phyloP scores from a whole-genome alignment of 208 protist species.

The Crithidia expoeki region DNA sequence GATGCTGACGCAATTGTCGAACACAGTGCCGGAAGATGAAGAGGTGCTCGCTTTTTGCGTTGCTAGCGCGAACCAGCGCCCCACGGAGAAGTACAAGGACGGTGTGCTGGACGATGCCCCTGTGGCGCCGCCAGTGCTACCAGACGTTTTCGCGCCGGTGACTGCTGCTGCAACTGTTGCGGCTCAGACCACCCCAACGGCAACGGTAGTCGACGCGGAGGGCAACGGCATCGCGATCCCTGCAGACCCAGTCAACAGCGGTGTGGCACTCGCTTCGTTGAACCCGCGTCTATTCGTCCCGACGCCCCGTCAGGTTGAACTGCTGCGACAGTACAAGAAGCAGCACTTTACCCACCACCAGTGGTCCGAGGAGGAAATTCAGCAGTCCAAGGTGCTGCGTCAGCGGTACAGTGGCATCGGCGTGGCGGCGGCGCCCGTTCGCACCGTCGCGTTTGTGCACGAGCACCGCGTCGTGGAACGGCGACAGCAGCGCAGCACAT shows the following conservation, averaged over 20 bases:
- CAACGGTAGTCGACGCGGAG: not conserved
- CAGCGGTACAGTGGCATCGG: constrained; percentile 30
- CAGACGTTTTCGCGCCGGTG: no score
- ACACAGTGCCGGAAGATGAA: constrained; percentile 50
- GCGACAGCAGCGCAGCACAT: constrained; percentile 6
- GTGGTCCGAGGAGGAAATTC: constrained; percentile 59
- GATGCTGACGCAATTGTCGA: constrained; percentile 57
- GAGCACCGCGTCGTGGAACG: constrained; percentile 30
- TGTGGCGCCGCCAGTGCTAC: not conserved
- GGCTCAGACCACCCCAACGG: not conserved
- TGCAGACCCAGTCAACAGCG: not conserved
- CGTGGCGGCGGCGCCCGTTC: constrained; percentile 44
- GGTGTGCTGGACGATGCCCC: constrained; percentile 26
- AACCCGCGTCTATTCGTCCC: constrained; percentile 51
- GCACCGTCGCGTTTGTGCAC: constrained; percentile 33
- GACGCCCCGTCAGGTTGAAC: constrained; percentile 41
- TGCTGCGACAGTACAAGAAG: constrained; percentile 46
- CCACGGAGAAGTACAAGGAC: constrained; percentile 36
- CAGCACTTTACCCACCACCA: constrained; percentile 44
- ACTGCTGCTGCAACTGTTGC: not conserved
- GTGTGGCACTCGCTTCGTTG: constrained; percentile 2
- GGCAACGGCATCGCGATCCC: not conserved
- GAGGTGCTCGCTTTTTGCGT: constrained; percentile 69
- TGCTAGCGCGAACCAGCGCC: constrained; percentile 28
- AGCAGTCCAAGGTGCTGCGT: constrained; percentile 45